A percentile compares a stretch with the other conserved stretches of the same genome.
phyloP scores from a whole-genome alignment of 2,329 filamentous ascomycete species.

The Verticillium isaacii region DNA sequence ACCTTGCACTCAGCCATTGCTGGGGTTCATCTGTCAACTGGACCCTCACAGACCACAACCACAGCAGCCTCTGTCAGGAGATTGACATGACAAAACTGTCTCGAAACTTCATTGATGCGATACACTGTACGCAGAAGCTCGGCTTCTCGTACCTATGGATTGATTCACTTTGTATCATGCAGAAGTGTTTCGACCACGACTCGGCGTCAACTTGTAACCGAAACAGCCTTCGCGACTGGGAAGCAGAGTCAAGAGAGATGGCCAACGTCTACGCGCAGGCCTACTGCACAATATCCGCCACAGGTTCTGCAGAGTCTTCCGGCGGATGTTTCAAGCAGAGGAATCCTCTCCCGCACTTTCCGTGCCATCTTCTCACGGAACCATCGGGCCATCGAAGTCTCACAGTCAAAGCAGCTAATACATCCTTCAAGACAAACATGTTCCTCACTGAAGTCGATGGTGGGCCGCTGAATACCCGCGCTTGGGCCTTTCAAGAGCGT shows the following conservation, averaged over 20 bases:
- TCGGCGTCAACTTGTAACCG: background rate
- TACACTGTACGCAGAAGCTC: background rate
- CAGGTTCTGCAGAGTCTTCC: background rate
- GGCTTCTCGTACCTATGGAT: background rate
- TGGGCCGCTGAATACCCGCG: background rate
- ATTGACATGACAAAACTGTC: background rate
- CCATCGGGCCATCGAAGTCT: background rate
- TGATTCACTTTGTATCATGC: slow-evolving; percentile 1
- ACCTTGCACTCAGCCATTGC: background rate
- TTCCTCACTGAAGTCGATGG: background rate
- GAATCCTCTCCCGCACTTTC: background rate
- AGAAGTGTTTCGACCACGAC: background rate
- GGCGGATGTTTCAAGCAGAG: background rate
- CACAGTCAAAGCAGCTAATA: background rate
- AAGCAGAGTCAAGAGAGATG: background rate
- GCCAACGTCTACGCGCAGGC: background rate
- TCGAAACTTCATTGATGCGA: background rate
- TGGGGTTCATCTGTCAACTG: background rate
- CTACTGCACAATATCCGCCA: background rate
- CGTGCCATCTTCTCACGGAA: background rate
- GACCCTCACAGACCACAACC: background rate
- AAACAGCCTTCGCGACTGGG: background rate
- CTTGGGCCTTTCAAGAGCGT: background rate
- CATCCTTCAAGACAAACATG: background rate
- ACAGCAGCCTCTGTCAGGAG: background rate